phyloP scores from a whole-genome alignment of 768 basidiomycete genomes.

The Podaxis sp. region DNA sequence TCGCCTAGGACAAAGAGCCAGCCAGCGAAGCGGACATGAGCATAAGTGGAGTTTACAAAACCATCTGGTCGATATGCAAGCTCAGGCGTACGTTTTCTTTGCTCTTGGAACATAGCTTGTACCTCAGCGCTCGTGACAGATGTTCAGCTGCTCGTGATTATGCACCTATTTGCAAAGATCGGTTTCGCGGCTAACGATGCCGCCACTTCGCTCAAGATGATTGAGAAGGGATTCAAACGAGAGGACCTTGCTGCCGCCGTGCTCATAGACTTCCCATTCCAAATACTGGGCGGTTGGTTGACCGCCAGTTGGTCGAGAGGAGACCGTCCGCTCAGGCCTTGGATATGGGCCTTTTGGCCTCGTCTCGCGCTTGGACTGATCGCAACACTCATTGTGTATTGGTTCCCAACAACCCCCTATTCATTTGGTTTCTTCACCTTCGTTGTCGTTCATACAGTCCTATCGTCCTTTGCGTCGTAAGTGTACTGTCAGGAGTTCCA shows the following conservation, averaged over 20 bases:
- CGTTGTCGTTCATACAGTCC: conserved; percentile 77
- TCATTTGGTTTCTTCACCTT: conserved; percentile 76
- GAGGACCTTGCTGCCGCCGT: conserved; percentile 97
- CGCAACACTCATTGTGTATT: conserved; percentile 76
- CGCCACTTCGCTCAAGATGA: conserved; percentile 87
- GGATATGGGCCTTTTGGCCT: conserved; percentile 91
- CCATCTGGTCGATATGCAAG: conserved; percentile 93
- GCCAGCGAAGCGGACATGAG: conserved; percentile 84
- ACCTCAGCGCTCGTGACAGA: conserved; percentile 48
- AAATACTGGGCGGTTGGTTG: conserved; percentile 92
- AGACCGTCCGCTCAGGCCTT: conserved; percentile 76
- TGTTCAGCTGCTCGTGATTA: conserved; percentile 79
- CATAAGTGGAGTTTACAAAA: conserved; percentile 85
- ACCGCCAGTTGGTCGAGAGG: conserved; percentile 91
- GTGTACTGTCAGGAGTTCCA: conserved; percentile 26
- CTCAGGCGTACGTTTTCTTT: conserved; percentile 68
- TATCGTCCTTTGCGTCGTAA: conserved; percentile 84
- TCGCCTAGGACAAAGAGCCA: conserved; percentile 67
- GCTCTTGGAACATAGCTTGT: neutral
- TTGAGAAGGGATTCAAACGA: conserved; percentile 93
- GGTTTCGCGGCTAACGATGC: conserved; percentile 95
- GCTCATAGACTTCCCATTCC: conserved; percentile 96
- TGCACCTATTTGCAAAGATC: conserved; percentile 91
- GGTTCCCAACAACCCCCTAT: conserved; percentile 80
- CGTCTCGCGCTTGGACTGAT: conserved; percentile 72